phyloP scores from a whole-genome alignment of 2,329 filamentous ascomycete genomes.

The Davidsoniella virescens region DNA sequence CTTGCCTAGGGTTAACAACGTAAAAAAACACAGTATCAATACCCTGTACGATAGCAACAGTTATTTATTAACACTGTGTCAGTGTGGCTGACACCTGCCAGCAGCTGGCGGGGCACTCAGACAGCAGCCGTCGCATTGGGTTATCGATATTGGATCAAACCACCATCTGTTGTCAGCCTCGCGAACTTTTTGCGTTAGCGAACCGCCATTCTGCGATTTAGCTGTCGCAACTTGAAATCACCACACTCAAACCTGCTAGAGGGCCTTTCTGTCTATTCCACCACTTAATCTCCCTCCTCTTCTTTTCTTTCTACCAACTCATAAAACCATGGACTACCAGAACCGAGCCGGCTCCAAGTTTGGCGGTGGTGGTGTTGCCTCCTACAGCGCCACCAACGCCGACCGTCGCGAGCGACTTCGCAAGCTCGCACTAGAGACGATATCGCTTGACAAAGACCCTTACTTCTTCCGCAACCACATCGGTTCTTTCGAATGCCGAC shows the following conservation, averaged over 20 bases:
- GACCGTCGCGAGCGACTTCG: conserved; percentile 93
- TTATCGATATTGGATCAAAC: not conserved
- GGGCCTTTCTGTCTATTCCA: too few relatives aligned
- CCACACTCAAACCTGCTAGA: not conserved
- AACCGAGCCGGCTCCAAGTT: conserved; percentile 97
- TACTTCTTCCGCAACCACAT: conserved; percentile 99
- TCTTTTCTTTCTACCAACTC: not conserved
- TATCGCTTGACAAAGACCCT: conserved; percentile 97
- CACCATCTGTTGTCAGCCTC: not conserved
- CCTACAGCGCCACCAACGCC: conserved; percentile 81
- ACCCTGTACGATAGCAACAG: not conserved
- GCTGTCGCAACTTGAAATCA: not conserved
- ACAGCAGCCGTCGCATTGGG: not conserved
- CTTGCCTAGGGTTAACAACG: not conserved
- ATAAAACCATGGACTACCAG: conserved; percentile 48
- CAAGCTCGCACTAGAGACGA: conserved; percentile 95
- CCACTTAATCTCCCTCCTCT: not conserved
- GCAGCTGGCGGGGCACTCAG: not conserved
- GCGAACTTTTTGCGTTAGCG: not conserved
- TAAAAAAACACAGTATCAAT: not conserved
- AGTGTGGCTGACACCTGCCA: not conserved
- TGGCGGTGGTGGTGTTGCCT: conserved; percentile 91
- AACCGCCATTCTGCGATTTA: not conserved
- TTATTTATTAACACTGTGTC: not conserved
- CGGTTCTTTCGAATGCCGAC: conserved; percentile 90